Conservation (phyloP, 495 filamentous ascomycete species). For the Parathielavia appendiculata region DNA sequence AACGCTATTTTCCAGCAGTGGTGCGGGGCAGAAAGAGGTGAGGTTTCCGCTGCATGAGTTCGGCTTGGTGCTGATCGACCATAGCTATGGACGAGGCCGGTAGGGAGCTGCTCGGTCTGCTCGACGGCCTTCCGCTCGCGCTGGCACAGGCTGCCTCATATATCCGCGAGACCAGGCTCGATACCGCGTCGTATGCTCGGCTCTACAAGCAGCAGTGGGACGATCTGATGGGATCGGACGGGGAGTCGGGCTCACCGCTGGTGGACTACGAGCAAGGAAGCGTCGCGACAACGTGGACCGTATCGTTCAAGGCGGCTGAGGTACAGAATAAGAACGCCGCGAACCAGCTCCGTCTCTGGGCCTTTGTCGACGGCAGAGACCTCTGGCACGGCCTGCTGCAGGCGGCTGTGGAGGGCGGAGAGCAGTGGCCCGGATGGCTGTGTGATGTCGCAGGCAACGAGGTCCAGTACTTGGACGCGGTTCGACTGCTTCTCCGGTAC, state of each 20-base stretch:
- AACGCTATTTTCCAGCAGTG: slow-evolving; percentile 18
- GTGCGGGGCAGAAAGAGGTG: slow-evolving; percentile 11
- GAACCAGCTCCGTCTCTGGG: slow-evolving; percentile 36
- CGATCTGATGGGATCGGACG: slow-evolving; percentile 26
- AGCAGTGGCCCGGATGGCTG: slow-evolving; percentile 28
- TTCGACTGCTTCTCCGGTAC: slow-evolving; percentile 27
- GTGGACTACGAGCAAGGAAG: slow-evolving; percentile 22
- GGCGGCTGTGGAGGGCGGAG: slow-evolving; percentile 7
- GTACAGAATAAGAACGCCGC: slow-evolving; percentile 25
- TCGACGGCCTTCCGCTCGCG: slow-evolving; percentile 43
- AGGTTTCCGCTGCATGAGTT: slow-evolving; percentile 7
- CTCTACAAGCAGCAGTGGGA: slow-evolving; percentile 41
- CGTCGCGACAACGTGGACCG: slow-evolving; percentile 28
- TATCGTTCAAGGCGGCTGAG: slow-evolving; percentile 31
- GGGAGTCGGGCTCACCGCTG: slow-evolving; percentile 17
- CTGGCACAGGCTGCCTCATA: slow-evolving; percentile 42
- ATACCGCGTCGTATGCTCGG: slow-evolving; percentile 31
- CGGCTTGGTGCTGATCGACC: slow-evolving; percentile 8
- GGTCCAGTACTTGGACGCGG: slow-evolving; percentile 26
- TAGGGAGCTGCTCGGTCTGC: slow-evolving; percentile 19
- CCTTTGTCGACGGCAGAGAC: slow-evolving; percentile 32
- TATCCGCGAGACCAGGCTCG: slow-evolving; percentile 32
- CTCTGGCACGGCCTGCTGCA: slow-evolving; percentile 29
- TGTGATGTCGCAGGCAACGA: slow-evolving; percentile 26
- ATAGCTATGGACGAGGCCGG: slow-evolving; percentile 15